phyloP scores from a whole-genome alignment of 129 eudicot genomes.

The Saposhnikovia divaricata region DNA sequence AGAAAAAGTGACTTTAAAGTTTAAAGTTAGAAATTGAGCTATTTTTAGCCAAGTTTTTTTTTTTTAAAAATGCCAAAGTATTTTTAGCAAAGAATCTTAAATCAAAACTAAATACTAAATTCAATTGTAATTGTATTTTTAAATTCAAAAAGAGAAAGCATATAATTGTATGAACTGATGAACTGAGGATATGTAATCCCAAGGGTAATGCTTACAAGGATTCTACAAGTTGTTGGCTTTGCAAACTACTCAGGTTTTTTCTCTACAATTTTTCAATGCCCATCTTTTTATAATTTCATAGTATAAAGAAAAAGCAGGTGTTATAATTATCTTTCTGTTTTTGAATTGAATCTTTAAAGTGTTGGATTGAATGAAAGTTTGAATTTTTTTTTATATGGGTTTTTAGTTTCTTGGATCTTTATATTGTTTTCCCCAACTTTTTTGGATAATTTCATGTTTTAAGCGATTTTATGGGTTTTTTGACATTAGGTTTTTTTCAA shows the following conservation, averaged over 20 bases:
- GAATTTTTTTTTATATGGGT: neutral
- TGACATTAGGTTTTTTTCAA: slow-evolving; percentile 13
- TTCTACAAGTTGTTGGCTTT: neutral
- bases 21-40: too few species aligned
- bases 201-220: neutral
- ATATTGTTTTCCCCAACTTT: neutral
- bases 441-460: neutral
- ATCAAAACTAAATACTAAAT: too few species aligned
- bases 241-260: neutral
- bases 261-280: neutral
- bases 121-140: too few species aligned
- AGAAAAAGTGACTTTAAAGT: too few species aligned
- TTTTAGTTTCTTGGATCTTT: neutral
- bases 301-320: neutral
- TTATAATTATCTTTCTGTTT: neutral
- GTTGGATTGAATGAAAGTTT: neutral
- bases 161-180: too few species aligned
- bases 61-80: too few species aligned
- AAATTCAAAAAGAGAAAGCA: too few species aligned
- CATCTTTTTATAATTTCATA: neutral
- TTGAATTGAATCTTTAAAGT: neutral
- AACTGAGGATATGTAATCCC: too few species aligned
- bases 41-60: too few species aligned
- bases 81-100: too few species aligned
- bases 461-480: too few species aligned